phyloP scores from a whole-genome alignment of 164 flowering plant genomes.

The Nymphaea colorata region DNA sequence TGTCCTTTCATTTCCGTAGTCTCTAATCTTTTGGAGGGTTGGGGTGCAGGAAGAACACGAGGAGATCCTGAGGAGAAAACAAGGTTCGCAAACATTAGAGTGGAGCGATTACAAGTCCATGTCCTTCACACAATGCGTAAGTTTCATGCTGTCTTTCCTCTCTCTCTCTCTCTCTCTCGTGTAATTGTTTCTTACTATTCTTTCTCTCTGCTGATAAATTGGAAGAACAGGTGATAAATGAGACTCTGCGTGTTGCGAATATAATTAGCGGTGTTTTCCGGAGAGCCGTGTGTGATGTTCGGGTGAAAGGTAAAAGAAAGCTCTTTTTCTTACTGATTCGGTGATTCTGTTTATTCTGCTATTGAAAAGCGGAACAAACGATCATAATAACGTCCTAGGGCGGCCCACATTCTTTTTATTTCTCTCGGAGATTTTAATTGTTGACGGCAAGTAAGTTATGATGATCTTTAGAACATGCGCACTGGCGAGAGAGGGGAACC shows the following conservation, averaged over 20 bases:
- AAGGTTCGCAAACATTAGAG: constrained; percentile 22
- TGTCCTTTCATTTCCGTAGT: no score
- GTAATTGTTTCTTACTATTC: neutral
- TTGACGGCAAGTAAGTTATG: no score
- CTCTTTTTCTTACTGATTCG: neutral
- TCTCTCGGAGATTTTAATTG: no score
- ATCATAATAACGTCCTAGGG: no score
- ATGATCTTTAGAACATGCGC: no score
- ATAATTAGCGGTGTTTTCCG: constrained; percentile 92
- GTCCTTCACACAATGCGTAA: constrained; percentile 94
- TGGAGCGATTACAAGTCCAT: constrained; percentile 92
- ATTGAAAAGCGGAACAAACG: no score
- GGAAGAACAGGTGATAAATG: constrained; percentile 62
- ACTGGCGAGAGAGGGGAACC: no score
- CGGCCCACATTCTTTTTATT: no score
- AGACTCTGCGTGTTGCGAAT: constrained; percentile 80
- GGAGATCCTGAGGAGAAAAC: constrained; percentile 41
- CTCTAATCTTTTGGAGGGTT: no score
- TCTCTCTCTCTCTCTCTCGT: no score
- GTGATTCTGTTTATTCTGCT: no score
- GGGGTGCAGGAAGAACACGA: constrained; percentile 75
- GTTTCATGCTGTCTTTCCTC: constrained; percentile 4
- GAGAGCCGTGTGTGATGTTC: constrained; percentile 52
- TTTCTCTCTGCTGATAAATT: neutral
- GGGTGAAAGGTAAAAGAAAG: constrained; percentile 43